Evolutionary conservation across 1,284 basidiomycete species (phyloP).

Genomic region (Ustilago tritici): DNA sequence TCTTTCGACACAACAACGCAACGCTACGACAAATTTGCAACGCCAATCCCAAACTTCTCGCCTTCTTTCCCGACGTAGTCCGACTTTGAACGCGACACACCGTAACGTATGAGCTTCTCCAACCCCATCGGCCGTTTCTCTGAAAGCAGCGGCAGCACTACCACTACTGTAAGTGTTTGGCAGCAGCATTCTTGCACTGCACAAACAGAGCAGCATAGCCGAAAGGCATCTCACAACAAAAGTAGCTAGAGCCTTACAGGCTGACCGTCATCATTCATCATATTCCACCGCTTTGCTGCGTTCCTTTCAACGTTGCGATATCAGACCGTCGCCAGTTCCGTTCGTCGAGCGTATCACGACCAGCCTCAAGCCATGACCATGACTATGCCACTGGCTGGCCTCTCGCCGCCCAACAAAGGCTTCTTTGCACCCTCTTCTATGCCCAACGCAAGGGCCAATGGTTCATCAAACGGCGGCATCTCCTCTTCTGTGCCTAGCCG

Average conservation of each 20-base stretch:
- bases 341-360: constrained; percentile 39
- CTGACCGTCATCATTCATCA: constrained; percentile 8
- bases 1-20: background rate
- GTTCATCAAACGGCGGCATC: constrained; percentile 23
- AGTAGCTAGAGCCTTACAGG: background rate
- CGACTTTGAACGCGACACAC: constrained; percentile 4
- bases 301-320: too few species aligned
- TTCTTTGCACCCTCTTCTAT: constrained; percentile 50
- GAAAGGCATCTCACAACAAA: background rate
- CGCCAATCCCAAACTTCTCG: background rate
- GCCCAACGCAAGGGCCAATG: constrained; percentile 34
- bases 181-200: background rate
- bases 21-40: background rate
- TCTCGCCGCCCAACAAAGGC: constrained; percentile 55
- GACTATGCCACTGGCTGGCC: constrained; percentile 45
- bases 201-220: background rate
- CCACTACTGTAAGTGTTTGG: constrained; percentile 35
- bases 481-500: constrained; percentile 56
- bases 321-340: constrained; percentile 26
- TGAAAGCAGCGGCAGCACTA: constrained; percentile 34
- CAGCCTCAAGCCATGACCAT: constrained; percentile 39
- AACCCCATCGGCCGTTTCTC: constrained; percentile 29
- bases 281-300: too few species aligned
- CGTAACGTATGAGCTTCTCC: constrained; percentile 40
- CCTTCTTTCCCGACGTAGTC: background rate